Conservation (phyloP, 176 grass and related monocot species). For the Urochloa ruziziensis region DNA sequence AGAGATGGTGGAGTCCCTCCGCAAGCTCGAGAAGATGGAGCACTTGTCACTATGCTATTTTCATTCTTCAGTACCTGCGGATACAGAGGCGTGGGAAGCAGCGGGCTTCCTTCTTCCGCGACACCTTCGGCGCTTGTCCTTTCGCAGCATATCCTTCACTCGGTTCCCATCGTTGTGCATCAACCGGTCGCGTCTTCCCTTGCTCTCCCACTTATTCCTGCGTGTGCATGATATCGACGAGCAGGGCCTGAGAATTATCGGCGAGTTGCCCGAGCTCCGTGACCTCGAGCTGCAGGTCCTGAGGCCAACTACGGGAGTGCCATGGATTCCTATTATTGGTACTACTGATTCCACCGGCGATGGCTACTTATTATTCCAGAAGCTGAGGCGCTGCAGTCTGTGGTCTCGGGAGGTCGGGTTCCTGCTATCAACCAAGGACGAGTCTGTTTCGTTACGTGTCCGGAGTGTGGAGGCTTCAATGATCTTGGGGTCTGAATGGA, state of each 20-base stretch:
- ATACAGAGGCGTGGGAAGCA: neutral
- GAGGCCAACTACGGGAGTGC: no score
- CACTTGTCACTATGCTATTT: neutral
- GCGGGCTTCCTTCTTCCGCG: no score
- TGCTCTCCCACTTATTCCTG: neutral
- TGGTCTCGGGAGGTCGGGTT: neutral
- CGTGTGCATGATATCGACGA: rapidly evolving
- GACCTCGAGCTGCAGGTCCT: no score
- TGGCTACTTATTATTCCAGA: neutral
- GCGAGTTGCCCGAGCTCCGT: no score
- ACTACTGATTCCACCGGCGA: no score
- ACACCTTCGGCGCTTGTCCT: no score
- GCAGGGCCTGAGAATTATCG: neutral
- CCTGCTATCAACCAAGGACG: neutral
- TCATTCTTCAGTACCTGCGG: no score
- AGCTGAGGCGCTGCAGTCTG: neutral
- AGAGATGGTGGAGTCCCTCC: neutral
- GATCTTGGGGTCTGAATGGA: no score
- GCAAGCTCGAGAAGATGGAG: neutral
- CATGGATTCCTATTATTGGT: no score
- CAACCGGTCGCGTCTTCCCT: neutral
- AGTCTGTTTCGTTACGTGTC: neutral
- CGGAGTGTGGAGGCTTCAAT: no score
- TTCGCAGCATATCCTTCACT: no score
- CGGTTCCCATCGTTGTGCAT: neutral